Evolutionary conservation across 2,329 filamentous ascomycete species (phyloP), one percentile per base, ranked within the genome.

Genomic region (Achaetomium macrosporum): DNA sequence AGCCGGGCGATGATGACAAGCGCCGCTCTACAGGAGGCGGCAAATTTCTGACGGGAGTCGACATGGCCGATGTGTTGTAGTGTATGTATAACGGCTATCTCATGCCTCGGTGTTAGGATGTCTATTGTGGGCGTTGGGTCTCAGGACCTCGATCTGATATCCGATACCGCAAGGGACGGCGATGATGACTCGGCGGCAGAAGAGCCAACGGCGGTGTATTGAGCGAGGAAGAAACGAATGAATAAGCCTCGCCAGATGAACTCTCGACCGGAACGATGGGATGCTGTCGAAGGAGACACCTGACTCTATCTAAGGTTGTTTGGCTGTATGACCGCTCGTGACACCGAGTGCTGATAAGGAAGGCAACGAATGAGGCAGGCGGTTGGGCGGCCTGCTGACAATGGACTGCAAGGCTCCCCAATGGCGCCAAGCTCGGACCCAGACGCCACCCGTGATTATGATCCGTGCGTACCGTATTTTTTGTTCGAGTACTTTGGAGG

Each of bases 1-100:
- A 76, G 37, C 70, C 66, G 6, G 76, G 73, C 30, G 79, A 81
- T 1, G 75, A 74, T 4, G 76, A 71, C 53, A 74, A 71, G 60
- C 50, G 73, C 61, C 64, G 55, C 67, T 65, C 59, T 69, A 60
- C 54, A 31, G 62, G 63, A 44, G 57, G 63, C 3, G 64, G 59
- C 30, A 63, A 64, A 9, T 65, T 59, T 56, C 60, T 62, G 39
- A 57, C 60, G 3, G 58, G 58, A 43, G 59, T 58, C 47, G 64
- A 63, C 66, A 67, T 67, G 51, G 36, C 56, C 42, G 51, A 43
- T 41, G 7, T 25, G 31, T 8, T 31, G 51, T 47, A 10, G n/a
- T 11, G n/a, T 45, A 17, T 39, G 15, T 43, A 16, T 31, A 16
- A 16, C 12, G 13, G 36, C 48, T 61, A 59, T 59, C 20, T 51